Evolutionary conservation across 768 basidiomycete species (phyloP).

Genomic region (Calvatia gigantea): DNA sequence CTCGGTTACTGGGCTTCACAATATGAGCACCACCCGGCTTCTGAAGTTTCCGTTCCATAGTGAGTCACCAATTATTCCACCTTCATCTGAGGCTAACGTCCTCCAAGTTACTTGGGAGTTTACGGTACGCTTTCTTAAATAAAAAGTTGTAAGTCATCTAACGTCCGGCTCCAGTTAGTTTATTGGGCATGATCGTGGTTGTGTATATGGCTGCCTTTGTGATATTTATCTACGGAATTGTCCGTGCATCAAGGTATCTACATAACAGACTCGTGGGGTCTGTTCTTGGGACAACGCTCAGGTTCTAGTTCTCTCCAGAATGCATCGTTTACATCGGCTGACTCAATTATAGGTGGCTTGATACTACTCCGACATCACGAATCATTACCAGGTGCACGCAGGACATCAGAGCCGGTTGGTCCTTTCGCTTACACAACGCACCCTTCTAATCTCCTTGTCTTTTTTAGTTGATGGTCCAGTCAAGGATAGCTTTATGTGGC

Average conservation of each 20-base stretch:
- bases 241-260: conserved; percentile 51
- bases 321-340: too few species aligned
- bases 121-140: conserved; percentile 25
- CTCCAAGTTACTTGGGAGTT: conserved; percentile 40
- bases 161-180: neutral
- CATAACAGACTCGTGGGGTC: conserved; percentile 48
- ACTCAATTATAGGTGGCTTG: conserved; percentile 35
- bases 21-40: conserved; percentile 29
- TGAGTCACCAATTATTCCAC: conserved; percentile 22
- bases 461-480: conserved; percentile 53
- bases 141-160: neutral
- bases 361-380: conserved; percentile 39
- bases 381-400: conserved; percentile 63
- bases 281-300: conserved; percentile 55
- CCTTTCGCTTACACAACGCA: too few species aligned
- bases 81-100: conserved; percentile 15
- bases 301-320: conserved; percentile 30
- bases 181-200: conserved; percentile 11
- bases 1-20: conserved; percentile 44
- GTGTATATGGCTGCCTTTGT: conserved; percentile 33
- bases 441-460: too few species aligned
- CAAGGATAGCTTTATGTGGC: conserved; percentile 21
- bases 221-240: conserved; percentile 40
- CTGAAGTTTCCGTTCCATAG: conserved; percentile 33
- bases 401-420: conserved; percentile 45